Base-by-base conservation (phyloP, 306 rosid genomes). In the Casuarina equisetifolia region DNA sequence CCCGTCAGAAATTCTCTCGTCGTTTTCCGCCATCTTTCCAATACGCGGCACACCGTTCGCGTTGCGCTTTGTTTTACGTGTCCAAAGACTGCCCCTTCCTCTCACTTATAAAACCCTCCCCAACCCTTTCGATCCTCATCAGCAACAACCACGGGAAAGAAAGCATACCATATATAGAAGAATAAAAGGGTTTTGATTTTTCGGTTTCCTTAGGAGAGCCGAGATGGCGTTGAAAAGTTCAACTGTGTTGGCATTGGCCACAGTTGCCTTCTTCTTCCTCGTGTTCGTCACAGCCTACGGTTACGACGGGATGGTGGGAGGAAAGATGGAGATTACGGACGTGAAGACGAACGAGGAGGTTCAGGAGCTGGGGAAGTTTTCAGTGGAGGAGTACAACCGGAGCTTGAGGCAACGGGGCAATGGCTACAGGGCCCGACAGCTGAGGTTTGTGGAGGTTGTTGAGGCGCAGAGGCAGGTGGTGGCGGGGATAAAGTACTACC, bases 401-500 rank as follows among this genome's bases (percentile, higher is more conserved):
- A 81, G 70, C 9, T 44, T 51, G 53, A 36, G 72, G 62, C 54
- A 54, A 35, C 43, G 57, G 73, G n/a, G 36, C 53, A 77, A 36
- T 32, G 38, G 44, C 71, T 86, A 71, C 1, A 76, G 25, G 40
- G 75, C 35, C 4, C 81, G 48, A 11, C 38, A 57, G 79, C 54
- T 90, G 76, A 73, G 58, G 73, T 93, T 93, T 38, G 11, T 20
- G 74, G 90, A 85, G 72, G 98, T 94, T 51, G 88, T 94, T 80
- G 87, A 79, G 80, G 98, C 97, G 40, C 66, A 91, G 80, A 86
- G 70, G 54, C 98, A 94, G 80, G 96, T 94, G 75, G 97, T 91
- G 20, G 63, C 94, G 0, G 97, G 97, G 70, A 68, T 82, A 40
- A 94, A 90, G 75, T 91, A 90, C 78, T 89, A 90, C 35, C 68